Evolutionary conservation across 345 rosid species (phyloP).

Genomic region (Boechera divaricarpa): DNA sequence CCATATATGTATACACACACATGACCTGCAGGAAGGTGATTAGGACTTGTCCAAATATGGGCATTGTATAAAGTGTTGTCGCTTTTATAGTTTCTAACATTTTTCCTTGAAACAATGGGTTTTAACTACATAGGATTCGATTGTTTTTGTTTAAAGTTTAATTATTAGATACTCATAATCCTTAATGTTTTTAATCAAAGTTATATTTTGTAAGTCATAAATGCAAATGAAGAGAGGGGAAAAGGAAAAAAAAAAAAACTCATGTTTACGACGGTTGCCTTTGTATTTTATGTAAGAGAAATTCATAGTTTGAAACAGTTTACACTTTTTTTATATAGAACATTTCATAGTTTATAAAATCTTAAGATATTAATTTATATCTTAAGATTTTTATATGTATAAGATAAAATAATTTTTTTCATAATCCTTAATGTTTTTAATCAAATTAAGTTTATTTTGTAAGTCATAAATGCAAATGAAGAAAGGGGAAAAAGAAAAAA

Average conservation of each 20-base stretch:
- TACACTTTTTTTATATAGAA: no score
- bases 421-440: no score
- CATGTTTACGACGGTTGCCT: background rate
- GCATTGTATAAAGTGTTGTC: background rate
- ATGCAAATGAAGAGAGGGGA: background rate
- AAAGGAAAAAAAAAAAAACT: background rate
- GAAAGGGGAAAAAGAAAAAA: no score
- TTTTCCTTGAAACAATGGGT: background rate
- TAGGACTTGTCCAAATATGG: conserved; percentile 15
- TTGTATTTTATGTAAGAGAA: no score
- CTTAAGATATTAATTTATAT: no score
- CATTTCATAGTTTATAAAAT: no score
- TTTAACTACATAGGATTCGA: background rate
- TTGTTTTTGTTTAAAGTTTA: background rate
- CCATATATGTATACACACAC: conserved; percentile 25
- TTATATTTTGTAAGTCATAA: background rate
- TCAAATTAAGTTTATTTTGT: background rate
- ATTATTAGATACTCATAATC: background rate
- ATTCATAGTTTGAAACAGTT: no score
- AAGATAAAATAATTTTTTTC: no score
- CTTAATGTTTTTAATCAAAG: background rate
- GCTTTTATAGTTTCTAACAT: background rate
- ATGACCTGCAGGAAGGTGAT: conserved; percentile 22
- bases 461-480: background rate
- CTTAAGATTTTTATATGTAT: no score